Evolutionary conservation across 345 rosid species (phyloP).

Genomic region (Arabidopsis thaliana): TAIR10.1 NC_003071.7:14942501-14943000

Average conservation of each 20-base stretch:
- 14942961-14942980: conserved; percentile 31
- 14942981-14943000: conserved; percentile 4
- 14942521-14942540: conserved; percentile 48
- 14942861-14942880: conserved; percentile 43
- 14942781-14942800: conserved; percentile 28
- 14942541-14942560: conserved; percentile 42
- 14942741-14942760: neutral
- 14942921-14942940: conserved; percentile 39
- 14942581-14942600: conserved; percentile 33
- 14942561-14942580: conserved; percentile 38
- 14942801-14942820: conserved; percentile 13
- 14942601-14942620: conserved; percentile 40
- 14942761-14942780: conserved; percentile 18
- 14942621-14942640: conserved; percentile 33
- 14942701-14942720: conserved; percentile 27
- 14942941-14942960: conserved; percentile 35
- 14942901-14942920: conserved; percentile 31
- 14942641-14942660: conserved; percentile 48
- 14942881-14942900: conserved; percentile 41
- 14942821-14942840: conserved; percentile 41
- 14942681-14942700: conserved; percentile 41
- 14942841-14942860: conserved; percentile 38
- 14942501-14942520: conserved; percentile 47
- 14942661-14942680: conserved; percentile 43
- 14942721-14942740: conserved; percentile 3